phyloP scores from a whole-genome alignment of 208 protist species.

The Jaenimonas drosophilae region DNA sequence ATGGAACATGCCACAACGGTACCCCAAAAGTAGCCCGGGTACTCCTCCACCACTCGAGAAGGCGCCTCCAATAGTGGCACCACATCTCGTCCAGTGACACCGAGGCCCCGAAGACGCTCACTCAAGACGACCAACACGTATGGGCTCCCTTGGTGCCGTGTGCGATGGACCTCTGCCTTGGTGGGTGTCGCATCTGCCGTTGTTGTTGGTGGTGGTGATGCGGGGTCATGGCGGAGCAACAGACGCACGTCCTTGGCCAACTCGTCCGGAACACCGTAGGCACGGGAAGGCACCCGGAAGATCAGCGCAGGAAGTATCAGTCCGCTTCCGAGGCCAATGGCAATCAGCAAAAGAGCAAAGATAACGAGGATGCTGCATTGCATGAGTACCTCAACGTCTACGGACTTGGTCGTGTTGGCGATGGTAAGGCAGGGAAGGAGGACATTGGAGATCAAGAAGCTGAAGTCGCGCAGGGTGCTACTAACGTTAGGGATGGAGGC shows the following conservation, averaged over 20 bases:
- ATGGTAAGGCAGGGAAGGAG: constrained; percentile 57
- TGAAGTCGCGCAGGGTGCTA: constrained; percentile 51
- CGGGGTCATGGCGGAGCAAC: constrained; percentile 3
- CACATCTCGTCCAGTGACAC: constrained; percentile 40
- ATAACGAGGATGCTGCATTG: constrained; percentile 25
- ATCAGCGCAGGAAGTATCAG: constrained; percentile 3
- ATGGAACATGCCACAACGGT: constrained; percentile 43
- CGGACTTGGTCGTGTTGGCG: constrained; percentile 33
- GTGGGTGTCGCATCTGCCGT: no score
- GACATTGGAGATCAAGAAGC: constrained; percentile 51
- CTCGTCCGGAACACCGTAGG: constrained; percentile 5
- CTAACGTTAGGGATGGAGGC: constrained; percentile 33
- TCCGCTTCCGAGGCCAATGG: constrained; percentile 10
- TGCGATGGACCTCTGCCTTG: constrained; percentile 3
- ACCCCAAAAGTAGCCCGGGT: constrained; percentile 45
- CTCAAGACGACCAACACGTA: constrained; percentile 54
- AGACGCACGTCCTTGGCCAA: constrained; percentile 7
- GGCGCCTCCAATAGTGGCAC: constrained; percentile 37
- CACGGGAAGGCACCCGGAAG: constrained; percentile 1
- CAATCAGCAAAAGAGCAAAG: constrained; percentile 15
- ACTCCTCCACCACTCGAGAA: constrained; percentile 35
- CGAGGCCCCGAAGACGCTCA: constrained; percentile 25
- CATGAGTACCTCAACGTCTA: constrained; percentile 20
- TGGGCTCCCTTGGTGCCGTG: constrained; percentile 13
- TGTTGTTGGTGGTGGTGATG: background rate